Evolutionary conservation across 2,329 filamentous ascomycete genomes (phyloP).

Genomic region (Stromatinia cepivora): DNA sequence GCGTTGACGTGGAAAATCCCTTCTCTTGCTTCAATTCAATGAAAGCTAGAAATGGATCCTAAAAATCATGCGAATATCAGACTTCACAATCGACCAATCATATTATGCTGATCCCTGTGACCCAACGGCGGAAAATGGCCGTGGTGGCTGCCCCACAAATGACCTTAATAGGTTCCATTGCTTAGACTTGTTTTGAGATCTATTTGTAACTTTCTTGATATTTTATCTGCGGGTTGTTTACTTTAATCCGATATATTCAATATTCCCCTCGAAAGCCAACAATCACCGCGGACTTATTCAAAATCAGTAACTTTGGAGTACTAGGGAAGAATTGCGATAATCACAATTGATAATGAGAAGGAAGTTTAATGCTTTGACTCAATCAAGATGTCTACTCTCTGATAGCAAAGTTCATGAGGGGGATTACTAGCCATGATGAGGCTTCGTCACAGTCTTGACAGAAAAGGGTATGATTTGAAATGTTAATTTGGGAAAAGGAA

Average conservation of each 20-base stretch:
- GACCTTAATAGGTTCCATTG: background rate
- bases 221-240: background rate
- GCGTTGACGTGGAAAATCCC: background rate
- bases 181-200: background rate
- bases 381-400: constrained; percentile 71
- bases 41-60: background rate
- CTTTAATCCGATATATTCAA: background rate
- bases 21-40: background rate
- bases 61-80: constrained; percentile 4
- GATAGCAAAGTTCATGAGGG: constrained; percentile 69
- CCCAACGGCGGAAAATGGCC: background rate
- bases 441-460: constrained; percentile 80
- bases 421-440: constrained; percentile 76
- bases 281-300: constrained; percentile 9
- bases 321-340: constrained; percentile 70
- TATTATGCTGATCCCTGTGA: background rate
- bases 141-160: constrained; percentile 9
- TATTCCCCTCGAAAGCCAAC: background rate
- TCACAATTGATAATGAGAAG: constrained; percentile 80
- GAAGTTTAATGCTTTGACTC: constrained; percentile 83
- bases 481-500: constrained; percentile 21
- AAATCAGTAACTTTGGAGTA: constrained; percentile 52
- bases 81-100: constrained; percentile 12
- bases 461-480: constrained; percentile 65
- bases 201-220: background rate